Conservation (phyloP, 345 rosid genomes). For the Bretschneidera sinensis region DNA sequence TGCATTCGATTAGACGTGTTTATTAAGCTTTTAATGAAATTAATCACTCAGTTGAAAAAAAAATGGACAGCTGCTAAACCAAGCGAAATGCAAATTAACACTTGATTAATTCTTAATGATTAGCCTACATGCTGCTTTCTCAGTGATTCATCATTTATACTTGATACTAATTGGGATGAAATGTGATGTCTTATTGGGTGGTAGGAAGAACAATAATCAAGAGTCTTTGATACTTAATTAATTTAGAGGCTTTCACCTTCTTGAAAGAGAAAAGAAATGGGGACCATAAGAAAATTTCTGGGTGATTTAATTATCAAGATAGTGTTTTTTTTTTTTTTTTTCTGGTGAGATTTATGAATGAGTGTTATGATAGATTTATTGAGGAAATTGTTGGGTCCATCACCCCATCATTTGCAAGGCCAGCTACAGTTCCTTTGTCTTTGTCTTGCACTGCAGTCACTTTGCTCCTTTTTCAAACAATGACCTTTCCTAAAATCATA, state of each 20-base stretch:
- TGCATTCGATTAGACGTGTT: too few species aligned
- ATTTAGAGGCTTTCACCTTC: background rate
- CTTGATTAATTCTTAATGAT: too few species aligned
- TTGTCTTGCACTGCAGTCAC: background rate
- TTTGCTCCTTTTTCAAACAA: too few species aligned
- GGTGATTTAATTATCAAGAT: constrained; percentile 1
- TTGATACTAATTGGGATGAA: background rate
- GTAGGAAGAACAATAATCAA: constrained; percentile 8
- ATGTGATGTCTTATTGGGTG: background rate
- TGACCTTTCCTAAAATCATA: too few species aligned
- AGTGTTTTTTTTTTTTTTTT: background rate
- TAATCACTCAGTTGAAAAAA: too few species aligned
- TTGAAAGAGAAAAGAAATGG: background rate
- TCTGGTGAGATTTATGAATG: too few species aligned
- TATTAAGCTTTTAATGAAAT: too few species aligned
- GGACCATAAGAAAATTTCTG: constrained; percentile 13
- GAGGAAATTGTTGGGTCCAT: constrained; percentile 16
- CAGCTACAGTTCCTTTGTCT: constrained; percentile 26
- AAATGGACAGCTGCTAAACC: too few species aligned
- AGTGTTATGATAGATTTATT: constrained; percentile 14
- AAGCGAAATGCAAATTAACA: too few species aligned
- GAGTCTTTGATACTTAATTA: constrained; percentile 6
- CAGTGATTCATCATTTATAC: too few species aligned
- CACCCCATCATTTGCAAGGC: background rate
- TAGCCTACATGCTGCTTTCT: too few species aligned